These are phyloP conservation scores for Curvularia hawaiiensis DNA, from an alignment of 2,329 filamentous ascomycete genomes.

Conservation along the genomic window DNA sequence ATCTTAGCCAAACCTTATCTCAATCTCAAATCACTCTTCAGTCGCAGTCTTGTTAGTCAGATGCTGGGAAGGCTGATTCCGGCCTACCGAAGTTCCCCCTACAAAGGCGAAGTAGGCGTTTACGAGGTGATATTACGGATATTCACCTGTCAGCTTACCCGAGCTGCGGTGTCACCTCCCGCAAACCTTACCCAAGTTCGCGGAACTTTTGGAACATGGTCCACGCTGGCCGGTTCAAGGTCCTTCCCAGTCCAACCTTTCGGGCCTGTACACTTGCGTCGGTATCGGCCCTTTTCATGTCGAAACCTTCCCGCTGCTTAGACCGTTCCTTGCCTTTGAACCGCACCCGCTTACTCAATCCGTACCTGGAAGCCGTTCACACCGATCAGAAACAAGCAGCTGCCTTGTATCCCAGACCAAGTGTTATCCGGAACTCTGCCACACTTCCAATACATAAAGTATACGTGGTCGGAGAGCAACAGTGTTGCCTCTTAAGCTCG, in stretches of 20 bases:
- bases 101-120: not conserved
- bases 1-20: slow-evolving; percentile 8
- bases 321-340: slow-evolving; percentile 1
- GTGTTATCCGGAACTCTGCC: slow-evolving; percentile 9
- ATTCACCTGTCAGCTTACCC: slow-evolving; percentile 1
- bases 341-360: slow-evolving; percentile 11
- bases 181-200: slow-evolving; percentile 11
- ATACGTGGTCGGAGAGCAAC: slow-evolving; percentile 1
- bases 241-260: slow-evolving; percentile 6
- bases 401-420: slow-evolving; percentile 1
- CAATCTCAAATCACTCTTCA: not conserved
- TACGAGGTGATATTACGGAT: not conserved
- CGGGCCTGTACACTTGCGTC: not conserved
- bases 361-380: slow-evolving; percentile 11
- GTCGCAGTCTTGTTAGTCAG: not conserved
- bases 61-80: not conserved
- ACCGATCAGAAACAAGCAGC: not conserved
- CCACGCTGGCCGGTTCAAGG: slow-evolving; percentile 3
- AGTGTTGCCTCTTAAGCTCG: not conserved
- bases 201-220: slow-evolving; percentile 6
- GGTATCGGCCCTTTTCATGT: slow-evolving; percentile 12
- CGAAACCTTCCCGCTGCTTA: slow-evolving; percentile 10
- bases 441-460: slow-evolving; percentile 8
- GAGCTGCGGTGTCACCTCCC: slow-evolving; percentile 5
- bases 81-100: not conserved